These are phyloP conservation scores for Phascolomyces articulosus DNA, from an alignment of 371 early-diverging fungal species.

Conservation along the genomic window DNA sequence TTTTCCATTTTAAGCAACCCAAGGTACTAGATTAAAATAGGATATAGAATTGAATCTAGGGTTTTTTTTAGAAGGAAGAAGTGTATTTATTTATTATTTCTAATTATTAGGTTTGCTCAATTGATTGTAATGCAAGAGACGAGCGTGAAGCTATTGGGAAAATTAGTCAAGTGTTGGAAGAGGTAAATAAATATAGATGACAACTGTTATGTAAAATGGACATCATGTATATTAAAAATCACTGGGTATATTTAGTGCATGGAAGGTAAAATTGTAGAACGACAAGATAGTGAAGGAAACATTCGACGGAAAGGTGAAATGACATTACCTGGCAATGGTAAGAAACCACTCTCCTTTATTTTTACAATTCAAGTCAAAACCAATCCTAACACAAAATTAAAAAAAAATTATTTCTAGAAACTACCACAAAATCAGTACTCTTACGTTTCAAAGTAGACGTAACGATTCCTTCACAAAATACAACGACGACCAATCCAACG, in stretches of 20 bases:
- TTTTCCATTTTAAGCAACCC: slow-evolving; percentile 29
- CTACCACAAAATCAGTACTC: slow-evolving; percentile 32
- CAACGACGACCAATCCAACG: slow-evolving; percentile 10
- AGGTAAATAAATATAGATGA: slow-evolving; percentile 33
- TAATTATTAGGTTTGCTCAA: slow-evolving; percentile 37
- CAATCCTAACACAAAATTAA: too few species aligned
- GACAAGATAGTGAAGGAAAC: slow-evolving; percentile 40
- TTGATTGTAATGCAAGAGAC: slow-evolving; percentile 48
- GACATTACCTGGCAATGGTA: slow-evolving; percentile 34
- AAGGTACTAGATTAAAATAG: slow-evolving; percentile 11
- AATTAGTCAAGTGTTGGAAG: slow-evolving; percentile 40
- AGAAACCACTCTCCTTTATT: neutral
- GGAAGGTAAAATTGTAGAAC: slow-evolving; percentile 41
- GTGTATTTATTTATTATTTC: too few species aligned
- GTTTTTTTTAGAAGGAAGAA: too few species aligned
- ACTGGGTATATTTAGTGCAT: too few species aligned
- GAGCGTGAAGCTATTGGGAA: slow-evolving; percentile 51
- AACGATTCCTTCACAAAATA: slow-evolving; percentile 15
- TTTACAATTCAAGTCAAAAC: too few species aligned
- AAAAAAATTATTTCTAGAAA: too few species aligned
- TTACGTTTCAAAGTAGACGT: slow-evolving; percentile 43
- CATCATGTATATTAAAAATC: too few species aligned
- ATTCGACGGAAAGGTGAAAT: slow-evolving; percentile 47
- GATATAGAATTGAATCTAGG: neutral
- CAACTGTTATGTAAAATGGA: too few species aligned